Evolutionary conservation across 352 stramenopile species (phyloP), one percentile per base, ranked within the genome.

Genomic region (Thraustotheca clavata): DNA sequence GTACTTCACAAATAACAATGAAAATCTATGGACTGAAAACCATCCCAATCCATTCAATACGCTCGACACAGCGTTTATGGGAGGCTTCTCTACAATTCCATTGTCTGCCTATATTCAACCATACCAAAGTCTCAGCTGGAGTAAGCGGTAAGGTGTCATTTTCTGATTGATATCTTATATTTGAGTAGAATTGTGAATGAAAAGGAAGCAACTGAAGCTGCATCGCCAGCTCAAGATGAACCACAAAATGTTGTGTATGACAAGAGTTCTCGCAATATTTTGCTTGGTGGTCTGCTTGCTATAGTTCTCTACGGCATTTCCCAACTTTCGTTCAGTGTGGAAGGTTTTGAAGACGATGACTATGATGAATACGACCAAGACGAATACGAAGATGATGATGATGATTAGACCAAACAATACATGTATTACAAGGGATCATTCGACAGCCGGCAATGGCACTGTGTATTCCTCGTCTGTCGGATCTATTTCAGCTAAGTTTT

Each of bases 61-160:
- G 22, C 48, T 80, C 7, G 67, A 77, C 38, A 38, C 60, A 16
- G 78, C 70, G 38, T 91, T 90, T 62, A 89, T 90, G 79, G 81
- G 77, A 50, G 84, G 89, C 35, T 79, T 91, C 36, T 67, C 79
- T 1, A 35, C 71, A 14, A 67, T 76, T 4, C 62, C 85, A 47
- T 76, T 88, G 33, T 70, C 89, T 16, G 73, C 78, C 40, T 92
- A 92, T 69, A 49, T 92, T 9, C 68, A 85, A 62, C 85, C 85
- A 48, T 94, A 91, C 60, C 77, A 77, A 29, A 94, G 83, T 62
- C 66, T 94, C 26, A 85, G 91, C 67, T 94, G 85, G 85, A 80
- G 81, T 59, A 50, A 65, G 26, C 57, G 57, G 57, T 65, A 22
- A 8, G 16, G 6, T n/a, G 24, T 24, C 11, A 20, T 5, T 47